Percentiles rank a stretch among this genome's conserved stretches.
Conservation (phyloP, 441 rosid species). For the Euphorbia celastroides region DNA sequence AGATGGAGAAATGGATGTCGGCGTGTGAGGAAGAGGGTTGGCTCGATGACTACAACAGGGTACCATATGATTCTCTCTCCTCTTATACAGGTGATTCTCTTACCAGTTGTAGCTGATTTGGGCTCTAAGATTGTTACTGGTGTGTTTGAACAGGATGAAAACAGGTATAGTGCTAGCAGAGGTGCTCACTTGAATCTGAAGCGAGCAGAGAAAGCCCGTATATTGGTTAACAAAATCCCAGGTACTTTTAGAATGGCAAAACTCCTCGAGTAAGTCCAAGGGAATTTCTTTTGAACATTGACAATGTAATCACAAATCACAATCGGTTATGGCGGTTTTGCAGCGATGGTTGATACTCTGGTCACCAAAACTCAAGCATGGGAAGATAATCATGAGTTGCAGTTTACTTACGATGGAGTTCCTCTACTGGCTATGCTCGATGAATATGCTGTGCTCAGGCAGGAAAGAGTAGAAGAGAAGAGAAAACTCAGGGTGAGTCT, state of each 20-base stretch:
- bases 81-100: background rate
- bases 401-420: conserved; percentile 81
- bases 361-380: conserved; percentile 75
- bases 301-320: conserved; percentile 1
- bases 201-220: conserved; percentile 93
- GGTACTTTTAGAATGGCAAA: conserved; percentile 33
- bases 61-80: conserved; percentile 20
- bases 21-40: conserved; percentile 99
- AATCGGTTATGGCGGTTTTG: conserved; percentile 17
- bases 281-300: background rate
- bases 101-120: background rate
- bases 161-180: conserved; percentile 89
- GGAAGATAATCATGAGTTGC: conserved; percentile 73
- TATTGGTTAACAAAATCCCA: conserved; percentile 92
- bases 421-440: conserved; percentile 96
- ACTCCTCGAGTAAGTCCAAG: background rate
- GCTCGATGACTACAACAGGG: conserved; percentile 98
- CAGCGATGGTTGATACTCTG: conserved; percentile 80
- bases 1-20: conserved; percentile 99
- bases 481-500: conserved; percentile 60
- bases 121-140: conserved; percentile 9
- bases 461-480: conserved; percentile 95
- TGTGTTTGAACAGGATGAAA: conserved; percentile 70
- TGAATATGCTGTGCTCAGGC: conserved; percentile 93
- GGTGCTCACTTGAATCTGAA: conserved; percentile 98